These are phyloP conservation scores for Lactifluus volemus DNA, from an alignment of 768 basidiomycete genomes.

Conservation along the genomic window DNA sequence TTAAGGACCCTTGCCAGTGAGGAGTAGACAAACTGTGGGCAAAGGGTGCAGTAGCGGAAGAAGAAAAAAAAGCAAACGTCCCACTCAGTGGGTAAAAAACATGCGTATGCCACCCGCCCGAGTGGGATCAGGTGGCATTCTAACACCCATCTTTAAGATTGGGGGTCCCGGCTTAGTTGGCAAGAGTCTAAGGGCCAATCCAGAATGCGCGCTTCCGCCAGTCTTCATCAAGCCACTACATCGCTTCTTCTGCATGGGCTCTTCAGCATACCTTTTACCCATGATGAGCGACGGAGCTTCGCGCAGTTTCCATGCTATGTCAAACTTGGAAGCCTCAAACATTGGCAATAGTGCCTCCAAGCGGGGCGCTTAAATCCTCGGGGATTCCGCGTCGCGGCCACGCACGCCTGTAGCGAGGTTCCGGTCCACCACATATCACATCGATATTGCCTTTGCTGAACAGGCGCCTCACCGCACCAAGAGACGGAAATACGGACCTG, in stretches of 20 bases:
- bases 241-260: background rate
- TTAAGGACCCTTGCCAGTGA: background rate
- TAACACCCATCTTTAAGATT: background rate
- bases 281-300: background rate
- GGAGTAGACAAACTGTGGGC: background rate
- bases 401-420: background rate
- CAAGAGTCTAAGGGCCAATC: conserved; percentile 4
- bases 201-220: conserved; percentile 4
- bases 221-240: background rate
- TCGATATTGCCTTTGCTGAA: background rate
- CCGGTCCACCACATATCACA: background rate
- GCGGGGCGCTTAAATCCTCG: background rate
- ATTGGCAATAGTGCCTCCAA: background rate
- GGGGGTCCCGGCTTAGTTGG: background rate
- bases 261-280: background rate
- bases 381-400: background rate
- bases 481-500: background rate
- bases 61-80: background rate
- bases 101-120: conserved; percentile 3
- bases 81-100: background rate
- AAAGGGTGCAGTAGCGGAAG: conserved; percentile 1
- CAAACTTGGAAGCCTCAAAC: background rate
- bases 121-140: background rate
- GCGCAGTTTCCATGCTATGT: background rate
- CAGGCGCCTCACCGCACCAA: background rate